Percentiles rank a stretch among this genome's conserved stretches.
Conservation (phyloP, 371 early-diverging fungal genomes). For the Mycotypha africana region DNA sequence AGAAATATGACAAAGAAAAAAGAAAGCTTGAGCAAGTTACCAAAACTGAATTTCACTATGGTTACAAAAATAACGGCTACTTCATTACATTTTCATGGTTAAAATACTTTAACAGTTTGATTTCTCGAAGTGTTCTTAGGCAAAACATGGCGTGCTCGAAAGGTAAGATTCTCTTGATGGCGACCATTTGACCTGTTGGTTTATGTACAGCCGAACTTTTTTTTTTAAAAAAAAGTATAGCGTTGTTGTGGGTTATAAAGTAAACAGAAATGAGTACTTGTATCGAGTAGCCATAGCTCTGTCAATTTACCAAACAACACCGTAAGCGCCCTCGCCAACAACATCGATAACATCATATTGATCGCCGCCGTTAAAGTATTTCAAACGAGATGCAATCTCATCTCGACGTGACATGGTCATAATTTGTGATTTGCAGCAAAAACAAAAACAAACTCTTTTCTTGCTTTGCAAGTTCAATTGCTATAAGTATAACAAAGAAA, state of each 20-base stretch:
- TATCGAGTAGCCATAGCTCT: too few species aligned
- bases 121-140: slow-evolving; percentile 80
- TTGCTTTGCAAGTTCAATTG: too few species aligned
- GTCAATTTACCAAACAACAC: slow-evolving; percentile 58
- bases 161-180: slow-evolving; percentile 89
- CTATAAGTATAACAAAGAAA: too few species aligned
- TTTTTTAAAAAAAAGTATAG: slow-evolving; percentile 6
- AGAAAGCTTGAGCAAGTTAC: neutral
- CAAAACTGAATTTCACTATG: neutral
- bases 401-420: slow-evolving; percentile 23
- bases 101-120: slow-evolving; percentile 85
- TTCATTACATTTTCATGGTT: slow-evolving; percentile 73
- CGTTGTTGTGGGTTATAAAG: neutral
- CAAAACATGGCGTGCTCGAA: slow-evolving; percentile 89
- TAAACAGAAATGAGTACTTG: neutral
- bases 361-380: slow-evolving; percentile 55
- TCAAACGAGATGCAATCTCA: slow-evolving; percentile 40
- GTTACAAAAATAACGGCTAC: neutral
- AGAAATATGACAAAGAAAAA: neutral
- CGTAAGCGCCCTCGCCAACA: slow-evolving; percentile 64
- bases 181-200: slow-evolving; percentile 85
- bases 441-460: too few species aligned
- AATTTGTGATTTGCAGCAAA: neutral
- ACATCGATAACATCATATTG: slow-evolving; percentile 56
- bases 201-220: slow-evolving; percentile 81